Base-by-base conservation (phyloP, 2,329 filamentous ascomycete species). In the Pseudocercospora vitis region DNA sequence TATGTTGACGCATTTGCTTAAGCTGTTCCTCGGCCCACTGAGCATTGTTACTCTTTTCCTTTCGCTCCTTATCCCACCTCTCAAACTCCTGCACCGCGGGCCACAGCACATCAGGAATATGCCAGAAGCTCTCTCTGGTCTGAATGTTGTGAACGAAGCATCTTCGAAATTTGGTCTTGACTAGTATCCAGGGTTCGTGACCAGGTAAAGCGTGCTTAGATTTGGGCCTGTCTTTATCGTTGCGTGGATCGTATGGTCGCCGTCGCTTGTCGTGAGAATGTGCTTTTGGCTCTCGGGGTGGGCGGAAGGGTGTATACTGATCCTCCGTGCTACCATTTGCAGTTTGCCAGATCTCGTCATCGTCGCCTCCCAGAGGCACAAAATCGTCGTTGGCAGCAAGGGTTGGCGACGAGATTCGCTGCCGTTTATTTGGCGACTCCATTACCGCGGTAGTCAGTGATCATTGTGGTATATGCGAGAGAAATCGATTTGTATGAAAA, bases 61-160 rank as follows among this genome's bases (percentile, higher is more conserved):
- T 86, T 55, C 83, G 81, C 61, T 86, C 84, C 68, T 87, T 83
- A 70, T 96, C 90, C 51, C 89, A 75, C 19, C 74, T 74, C 65
- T 87, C 84, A 50, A 94, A 88, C 11, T 84, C 82, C 3, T 81
- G 69, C 1, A 86, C 81, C 0, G 84, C 90, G 56, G 87, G 85
- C 80, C 91, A 86, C 29, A 99, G 79, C 69, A 94, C 86, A 51
- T 89, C 83, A 0, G 94, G 94, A 64, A 96, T 94, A 65, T 90
- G 90, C 94, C 95, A 99, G 71, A 91, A 91, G 71, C 91, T 97
- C 62, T 91, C 81, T 31, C 92, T 88, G 61, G 92, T 96, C 50
- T 81, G 81, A 0, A 85, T 82, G 63, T 99, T 96, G 75, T 95
- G 89, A 2, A 91, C 91, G 67, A 99, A 99, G 48, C 91, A 82